These are phyloP conservation scores for Hymenoscyphus fraxineus DNA, from an alignment of 2,329 filamentous ascomycete species.

Conservation along the genomic window DNA sequence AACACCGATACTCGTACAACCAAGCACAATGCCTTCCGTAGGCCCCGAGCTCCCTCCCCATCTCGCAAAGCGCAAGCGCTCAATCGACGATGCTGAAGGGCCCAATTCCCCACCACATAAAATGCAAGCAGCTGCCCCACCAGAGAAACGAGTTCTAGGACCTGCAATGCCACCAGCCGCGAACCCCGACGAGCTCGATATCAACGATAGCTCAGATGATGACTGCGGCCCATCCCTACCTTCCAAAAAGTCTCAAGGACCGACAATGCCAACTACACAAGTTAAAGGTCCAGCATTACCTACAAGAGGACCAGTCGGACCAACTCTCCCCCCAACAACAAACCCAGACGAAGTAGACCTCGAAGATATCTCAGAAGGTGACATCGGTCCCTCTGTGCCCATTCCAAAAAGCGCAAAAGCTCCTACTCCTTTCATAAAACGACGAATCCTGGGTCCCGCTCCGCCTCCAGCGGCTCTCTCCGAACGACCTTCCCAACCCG, in stretches of 20 bases:
- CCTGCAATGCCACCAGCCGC: constrained; percentile 35
- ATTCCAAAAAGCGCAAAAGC: constrained; percentile 14
- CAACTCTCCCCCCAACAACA: constrained; percentile 36
- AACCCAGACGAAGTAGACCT: constrained; percentile 44
- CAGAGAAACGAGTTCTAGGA: constrained; percentile 21
- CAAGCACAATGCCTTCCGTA: constrained; percentile 37
- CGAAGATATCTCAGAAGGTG: constrained; percentile 38
- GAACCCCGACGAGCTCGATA: constrained; percentile 44
- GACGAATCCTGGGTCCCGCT: constrained; percentile 39
- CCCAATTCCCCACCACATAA: constrained; percentile 45
- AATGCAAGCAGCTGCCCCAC: constrained; percentile 30
- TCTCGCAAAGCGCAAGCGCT: constrained; percentile 60
- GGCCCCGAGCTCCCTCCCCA: constrained; percentile 68
- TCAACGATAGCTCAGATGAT: constrained; percentile 43
- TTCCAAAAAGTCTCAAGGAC: constrained; percentile 12
- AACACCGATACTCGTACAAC: not conserved
- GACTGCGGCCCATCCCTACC: constrained; percentile 27
- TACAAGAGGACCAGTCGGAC: constrained; percentile 7
- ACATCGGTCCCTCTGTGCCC: constrained; percentile 31
- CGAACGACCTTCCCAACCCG: constrained; percentile 35
- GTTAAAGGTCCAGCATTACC: constrained; percentile 5
- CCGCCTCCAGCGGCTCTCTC: constrained; percentile 42
- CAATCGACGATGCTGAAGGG: constrained; percentile 38
- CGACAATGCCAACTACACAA: constrained; percentile 17
- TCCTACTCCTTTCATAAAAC: constrained; percentile 19